A percentile compares a stretch with the other conserved stretches of the same genome.
These are phyloP conservation scores for Alternaria rosae DNA, from an alignment of 2,329 filamentous ascomycete genomes.

Conservation along the genomic window DNA sequence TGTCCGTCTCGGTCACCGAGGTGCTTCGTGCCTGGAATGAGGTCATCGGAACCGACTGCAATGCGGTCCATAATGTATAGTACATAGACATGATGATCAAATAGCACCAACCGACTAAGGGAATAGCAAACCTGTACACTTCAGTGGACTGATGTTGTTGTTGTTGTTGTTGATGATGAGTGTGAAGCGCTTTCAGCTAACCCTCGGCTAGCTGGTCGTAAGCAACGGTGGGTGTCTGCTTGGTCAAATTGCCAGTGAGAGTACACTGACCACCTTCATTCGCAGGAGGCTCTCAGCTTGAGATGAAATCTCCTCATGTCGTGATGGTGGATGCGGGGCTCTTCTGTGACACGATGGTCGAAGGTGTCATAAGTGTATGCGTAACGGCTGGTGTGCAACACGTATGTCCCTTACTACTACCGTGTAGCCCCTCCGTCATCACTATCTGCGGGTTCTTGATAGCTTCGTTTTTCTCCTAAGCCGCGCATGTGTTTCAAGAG, in stretches of 20 bases:
- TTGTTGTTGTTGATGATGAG: conserved; percentile 18
- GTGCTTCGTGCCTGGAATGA: conserved; percentile 5
- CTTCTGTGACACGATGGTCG: not conserved
- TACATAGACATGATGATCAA: conserved; percentile 27
- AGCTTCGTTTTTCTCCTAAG: conserved; percentile 18
- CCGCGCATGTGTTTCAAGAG: conserved; percentile 36
- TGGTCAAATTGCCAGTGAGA: conserved; percentile 24
- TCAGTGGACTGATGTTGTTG: conserved; percentile 15
- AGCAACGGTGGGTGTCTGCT: conserved; percentile 20
- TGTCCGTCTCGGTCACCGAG: conserved; percentile 7
- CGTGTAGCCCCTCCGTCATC: conserved; percentile 12
- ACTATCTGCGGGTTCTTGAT: not conserved
- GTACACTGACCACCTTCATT: conserved; percentile 9
- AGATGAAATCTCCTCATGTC: not conserved
- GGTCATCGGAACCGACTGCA: conserved; percentile 14
- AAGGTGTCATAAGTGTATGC: conserved; percentile 17
- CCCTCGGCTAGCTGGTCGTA: conserved; percentile 10
- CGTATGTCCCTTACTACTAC: conserved; percentile 11
- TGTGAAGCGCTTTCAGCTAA: conserved; percentile 9
- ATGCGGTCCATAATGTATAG: conserved; percentile 40
- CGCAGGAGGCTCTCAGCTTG: not conserved
- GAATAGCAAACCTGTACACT: conserved; percentile 7
- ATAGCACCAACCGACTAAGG: conserved; percentile 6
- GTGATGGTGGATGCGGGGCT: not conserved
- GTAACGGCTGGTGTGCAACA: conserved; percentile 13